Conservation (phyloP, 1,284 basidiomycete genomes). For the Violaceomyces palustris region DNA sequence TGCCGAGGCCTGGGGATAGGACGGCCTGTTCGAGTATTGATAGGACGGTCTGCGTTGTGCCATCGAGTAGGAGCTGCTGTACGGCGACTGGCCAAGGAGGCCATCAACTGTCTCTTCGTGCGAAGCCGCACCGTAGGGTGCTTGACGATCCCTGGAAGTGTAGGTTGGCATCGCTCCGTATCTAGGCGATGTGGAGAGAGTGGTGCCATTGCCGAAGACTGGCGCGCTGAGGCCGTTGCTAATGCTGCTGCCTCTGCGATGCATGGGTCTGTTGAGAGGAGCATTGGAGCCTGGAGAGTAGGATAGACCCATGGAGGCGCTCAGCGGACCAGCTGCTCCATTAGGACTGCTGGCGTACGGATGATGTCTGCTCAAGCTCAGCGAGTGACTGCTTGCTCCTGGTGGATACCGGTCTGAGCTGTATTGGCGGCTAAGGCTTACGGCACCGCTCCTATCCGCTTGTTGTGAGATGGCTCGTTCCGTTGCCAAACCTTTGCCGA, state of each 20-base stretch:
- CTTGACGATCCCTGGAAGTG: no score
- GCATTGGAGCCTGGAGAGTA: slow-evolving; percentile 37
- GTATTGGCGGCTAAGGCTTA: slow-evolving; percentile 32
- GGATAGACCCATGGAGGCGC: slow-evolving; percentile 32
- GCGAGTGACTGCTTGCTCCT: slow-evolving; percentile 1
- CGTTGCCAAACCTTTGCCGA: no score
- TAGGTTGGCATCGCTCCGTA: no score
- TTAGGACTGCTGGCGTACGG: slow-evolving; percentile 35
- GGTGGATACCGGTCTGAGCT: slow-evolving; percentile 29
- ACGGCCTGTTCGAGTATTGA: no score
- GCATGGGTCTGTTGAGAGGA: slow-evolving; percentile 23
- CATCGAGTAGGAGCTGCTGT: no score
- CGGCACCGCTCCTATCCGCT: slow-evolving; percentile 14
- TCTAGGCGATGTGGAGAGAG: slow-evolving; percentile 29
- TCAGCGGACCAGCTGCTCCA: slow-evolving; percentile 27
- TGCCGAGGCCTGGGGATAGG: not conserved
- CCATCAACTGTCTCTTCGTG: no score
- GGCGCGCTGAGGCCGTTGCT: slow-evolving; percentile 32
- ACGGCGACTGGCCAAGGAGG: no score
- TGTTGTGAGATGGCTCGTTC: no score
- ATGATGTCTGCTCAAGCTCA: slow-evolving; percentile 28
- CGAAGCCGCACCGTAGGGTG: no score
- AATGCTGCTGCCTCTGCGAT: slow-evolving; percentile 30
- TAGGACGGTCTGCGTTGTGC: no score
- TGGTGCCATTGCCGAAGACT: slow-evolving; percentile 11